These are phyloP conservation scores for Ophiostoma angusticollis DNA, from an alignment of 2,329 filamentous ascomycete species.

Conservation along the genomic window DNA sequence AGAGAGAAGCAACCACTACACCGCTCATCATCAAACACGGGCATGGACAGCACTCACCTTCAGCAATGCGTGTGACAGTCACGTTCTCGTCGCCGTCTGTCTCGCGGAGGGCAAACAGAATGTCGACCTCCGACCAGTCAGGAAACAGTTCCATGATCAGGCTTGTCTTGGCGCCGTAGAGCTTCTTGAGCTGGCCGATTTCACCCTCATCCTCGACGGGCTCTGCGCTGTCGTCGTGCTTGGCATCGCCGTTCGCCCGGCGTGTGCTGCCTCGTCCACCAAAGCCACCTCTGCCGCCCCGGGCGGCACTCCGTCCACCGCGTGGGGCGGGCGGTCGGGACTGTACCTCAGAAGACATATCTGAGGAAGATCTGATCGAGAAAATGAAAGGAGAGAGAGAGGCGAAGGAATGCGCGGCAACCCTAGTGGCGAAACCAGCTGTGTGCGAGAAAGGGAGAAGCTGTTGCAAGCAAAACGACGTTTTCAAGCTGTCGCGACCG, in stretches of 20 bases:
- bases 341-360: constrained; percentile 95
- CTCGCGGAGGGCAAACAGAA: constrained; percentile 87
- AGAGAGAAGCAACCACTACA: neutral
- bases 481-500: constrained; percentile 6
- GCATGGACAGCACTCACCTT: too few relatives aligned
- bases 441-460: neutral
- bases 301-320: constrained; percentile 70
- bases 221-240: constrained; percentile 44
- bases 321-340: constrained; percentile 70
- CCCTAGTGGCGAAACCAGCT: too few relatives aligned
- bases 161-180: constrained; percentile 65
- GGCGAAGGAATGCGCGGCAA: too few relatives aligned
- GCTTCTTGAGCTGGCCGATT: constrained; percentile 81
- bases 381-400: neutral
- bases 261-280: constrained; percentile 58
- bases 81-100: constrained; percentile 64
- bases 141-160: constrained; percentile 88
- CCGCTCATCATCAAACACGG: neutral
- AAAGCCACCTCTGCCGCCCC: constrained; percentile 71
- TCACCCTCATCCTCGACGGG: constrained; percentile 73
- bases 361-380: constrained; percentile 26
- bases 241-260: constrained; percentile 58
- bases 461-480: constrained; percentile 2
- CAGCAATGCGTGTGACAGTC: constrained; percentile 65
- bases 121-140: constrained; percentile 89